Evolutionary conservation across 2,329 filamentous ascomycete species (phyloP).

Genomic region (Claviceps arundinis): DNA sequence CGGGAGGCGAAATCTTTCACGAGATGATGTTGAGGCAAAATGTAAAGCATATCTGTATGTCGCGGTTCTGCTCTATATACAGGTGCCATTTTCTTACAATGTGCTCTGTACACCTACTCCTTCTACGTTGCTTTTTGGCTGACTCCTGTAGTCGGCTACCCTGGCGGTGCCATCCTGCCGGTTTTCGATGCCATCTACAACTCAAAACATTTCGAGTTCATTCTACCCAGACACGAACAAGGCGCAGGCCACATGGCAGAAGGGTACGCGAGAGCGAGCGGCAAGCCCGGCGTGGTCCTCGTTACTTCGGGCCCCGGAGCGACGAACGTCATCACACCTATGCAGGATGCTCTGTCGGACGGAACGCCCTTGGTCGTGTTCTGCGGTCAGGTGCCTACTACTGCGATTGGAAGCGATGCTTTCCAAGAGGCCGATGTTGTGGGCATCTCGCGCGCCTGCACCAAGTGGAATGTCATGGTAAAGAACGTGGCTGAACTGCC

Average conservation of each 20-base stretch:
- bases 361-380: constrained; percentile 96
- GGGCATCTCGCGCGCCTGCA: constrained; percentile 87
- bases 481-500: constrained; percentile 91
- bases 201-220: constrained; percentile 90
- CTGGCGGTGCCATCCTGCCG: constrained; percentile 89
- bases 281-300: constrained; percentile 87
- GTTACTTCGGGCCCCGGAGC: constrained; percentile 95
- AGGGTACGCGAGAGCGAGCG: constrained; percentile 86
- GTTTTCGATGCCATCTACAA: constrained; percentile 99
- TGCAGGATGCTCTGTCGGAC: constrained; percentile 92
- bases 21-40: constrained; percentile 94
- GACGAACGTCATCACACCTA: constrained; percentile 90
- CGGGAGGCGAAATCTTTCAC: constrained; percentile 92
- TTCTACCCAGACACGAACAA: constrained; percentile 92
- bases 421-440: constrained; percentile 96
- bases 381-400: constrained; percentile 80
- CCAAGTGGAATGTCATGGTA: constrained; percentile 99
- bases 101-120: neutral
- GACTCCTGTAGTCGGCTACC: constrained; percentile 56
- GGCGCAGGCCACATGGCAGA: constrained; percentile 98
- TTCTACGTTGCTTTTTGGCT: too few relatives aligned
- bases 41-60: constrained; percentile 90
- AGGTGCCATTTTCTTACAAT: too few relatives aligned
- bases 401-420: constrained; percentile 83
- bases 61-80: neutral